Evolutionary conservation across 495 filamentous ascomycete species (phyloP).

Genomic region (Penicillium canariense): DNA sequence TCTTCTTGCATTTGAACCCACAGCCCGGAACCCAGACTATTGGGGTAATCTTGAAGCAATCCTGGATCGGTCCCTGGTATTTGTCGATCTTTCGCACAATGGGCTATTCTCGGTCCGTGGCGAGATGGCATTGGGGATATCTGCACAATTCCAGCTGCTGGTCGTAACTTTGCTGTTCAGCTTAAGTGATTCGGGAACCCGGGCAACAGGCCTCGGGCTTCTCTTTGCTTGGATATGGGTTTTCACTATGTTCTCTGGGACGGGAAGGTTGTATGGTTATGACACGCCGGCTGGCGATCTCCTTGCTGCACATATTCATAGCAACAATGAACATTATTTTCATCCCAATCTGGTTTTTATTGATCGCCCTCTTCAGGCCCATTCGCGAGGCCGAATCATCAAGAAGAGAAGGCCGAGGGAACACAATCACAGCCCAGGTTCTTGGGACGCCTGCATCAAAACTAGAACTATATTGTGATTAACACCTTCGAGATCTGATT

Average conservation of each 20-base stretch:
- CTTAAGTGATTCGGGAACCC: slow-evolving; percentile 2
- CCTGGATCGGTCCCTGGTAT: neutral
- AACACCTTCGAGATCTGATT: neutral
- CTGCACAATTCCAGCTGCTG: slow-evolving; percentile 13
- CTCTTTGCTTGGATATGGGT: neutral
- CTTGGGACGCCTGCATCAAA: neutral
- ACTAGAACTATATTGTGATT: neutral
- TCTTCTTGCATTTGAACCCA: slow-evolving; percentile 14
- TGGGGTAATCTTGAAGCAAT: neutral
- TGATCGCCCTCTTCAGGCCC: neutral
- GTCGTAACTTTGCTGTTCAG: slow-evolving; percentile 22
- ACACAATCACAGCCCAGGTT: neutral
- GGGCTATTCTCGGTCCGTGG: slow-evolving; percentile 1
- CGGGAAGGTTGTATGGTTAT: slow-evolving; percentile 21
- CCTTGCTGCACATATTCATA: slow-evolving; percentile 24
- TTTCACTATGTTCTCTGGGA: neutral
- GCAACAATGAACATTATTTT: slow-evolving; percentile 12
- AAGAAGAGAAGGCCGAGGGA: neutral
- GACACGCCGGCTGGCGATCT: slow-evolving; percentile 4
- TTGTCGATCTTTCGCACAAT: slow-evolving; percentile 3
- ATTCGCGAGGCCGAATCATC: neutral
- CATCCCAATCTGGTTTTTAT: neutral
- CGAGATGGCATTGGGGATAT: slow-evolving; percentile 13
- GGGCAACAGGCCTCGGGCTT: neutral
- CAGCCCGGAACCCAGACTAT: neutral